These are phyloP conservation scores for Conoideocrella luteorostrata DNA, from an alignment of 2,329 filamentous ascomycete species.

Conservation along the genomic window DNA sequence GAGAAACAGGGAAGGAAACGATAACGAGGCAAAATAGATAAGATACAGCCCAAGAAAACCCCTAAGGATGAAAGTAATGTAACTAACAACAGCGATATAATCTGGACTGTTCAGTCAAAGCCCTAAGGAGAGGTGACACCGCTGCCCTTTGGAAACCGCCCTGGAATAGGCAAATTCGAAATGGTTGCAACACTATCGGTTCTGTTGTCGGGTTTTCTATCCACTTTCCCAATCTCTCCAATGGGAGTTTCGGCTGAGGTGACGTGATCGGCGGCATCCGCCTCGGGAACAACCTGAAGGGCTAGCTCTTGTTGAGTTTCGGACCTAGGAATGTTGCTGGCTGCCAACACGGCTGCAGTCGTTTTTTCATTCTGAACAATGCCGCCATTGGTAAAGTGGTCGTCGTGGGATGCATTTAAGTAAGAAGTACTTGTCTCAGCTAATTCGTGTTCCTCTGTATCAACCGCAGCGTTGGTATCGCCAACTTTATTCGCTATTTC, in stretches of 20 bases:
- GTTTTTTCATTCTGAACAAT: conserved; percentile 6
- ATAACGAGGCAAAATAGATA: too few relatives aligned
- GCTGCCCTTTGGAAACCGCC: conserved; percentile 49
- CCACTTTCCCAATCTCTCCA: conserved; percentile 4
- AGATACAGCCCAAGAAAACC: too few relatives aligned
- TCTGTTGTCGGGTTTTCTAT: conserved; percentile 23
- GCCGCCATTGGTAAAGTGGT: conserved; percentile 11
- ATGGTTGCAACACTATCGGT: conserved; percentile 47
- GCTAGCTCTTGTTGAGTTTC: conserved; percentile 17
- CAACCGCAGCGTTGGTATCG: not conserved
- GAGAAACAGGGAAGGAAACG: too few relatives aligned
- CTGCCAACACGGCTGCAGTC: conserved; percentile 12
- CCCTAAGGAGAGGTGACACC: conserved; percentile 34
- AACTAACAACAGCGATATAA: not conserved
- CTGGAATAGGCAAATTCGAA: conserved; percentile 63
- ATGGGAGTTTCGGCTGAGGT: conserved; percentile 8
- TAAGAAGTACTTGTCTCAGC: not conserved
- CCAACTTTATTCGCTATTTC: not conserved
- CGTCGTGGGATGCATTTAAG: conserved; percentile 4
- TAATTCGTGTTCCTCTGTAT: not conserved
- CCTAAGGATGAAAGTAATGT: not conserved
- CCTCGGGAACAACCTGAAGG: conserved; percentile 14
- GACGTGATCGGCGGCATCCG: conserved; percentile 10
- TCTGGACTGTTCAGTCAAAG: too few relatives aligned
- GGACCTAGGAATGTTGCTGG: conserved; percentile 13